phyloP scores from a whole-genome alignment of 2,329 filamentous ascomycete genomes.

The Trichoderma pleuroti region DNA sequence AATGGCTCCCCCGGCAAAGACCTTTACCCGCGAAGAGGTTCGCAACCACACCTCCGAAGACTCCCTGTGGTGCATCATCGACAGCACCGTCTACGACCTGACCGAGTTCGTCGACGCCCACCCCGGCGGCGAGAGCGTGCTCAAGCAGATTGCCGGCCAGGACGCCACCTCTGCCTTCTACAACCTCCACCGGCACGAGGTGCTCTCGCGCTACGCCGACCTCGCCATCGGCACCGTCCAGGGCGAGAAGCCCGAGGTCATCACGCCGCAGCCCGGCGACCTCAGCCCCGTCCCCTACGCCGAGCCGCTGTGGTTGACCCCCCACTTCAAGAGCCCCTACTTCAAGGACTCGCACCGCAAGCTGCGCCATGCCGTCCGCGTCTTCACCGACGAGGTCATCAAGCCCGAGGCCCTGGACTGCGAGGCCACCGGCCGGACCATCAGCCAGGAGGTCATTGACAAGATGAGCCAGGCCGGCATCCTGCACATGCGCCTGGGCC shows the following conservation, averaged over 20 bases:
- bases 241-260: constrained; percentile 71
- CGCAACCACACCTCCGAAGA: constrained; percentile 73
- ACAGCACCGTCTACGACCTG: constrained; percentile 83
- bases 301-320: constrained; percentile 78
- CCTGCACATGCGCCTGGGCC: constrained; percentile 78
- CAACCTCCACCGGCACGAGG: constrained; percentile 87
- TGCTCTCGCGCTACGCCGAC: constrained; percentile 73
- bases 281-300: constrained; percentile 77
- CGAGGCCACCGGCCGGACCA: constrained; percentile 69
- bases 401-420: constrained; percentile 72
- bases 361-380: constrained; percentile 65
- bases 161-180: constrained; percentile 84
- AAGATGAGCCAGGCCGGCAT: constrained; percentile 71
- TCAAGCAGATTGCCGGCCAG: constrained; percentile 74
- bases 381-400: constrained; percentile 69
- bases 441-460: constrained; percentile 70
- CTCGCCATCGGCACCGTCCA: constrained; percentile 73
- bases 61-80: constrained; percentile 78
- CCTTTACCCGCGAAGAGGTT: constrained; percentile 62
- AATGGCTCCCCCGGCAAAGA: constrained; percentile 43
- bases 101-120: constrained; percentile 83
- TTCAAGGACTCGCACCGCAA: constrained; percentile 70
- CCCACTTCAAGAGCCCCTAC: constrained; percentile 74
- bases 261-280: constrained; percentile 66
- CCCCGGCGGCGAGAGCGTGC: constrained; percentile 75